Conservation (phyloP, 2,329 filamentous ascomycete species). For the Exophiala mesophila region DNA sequence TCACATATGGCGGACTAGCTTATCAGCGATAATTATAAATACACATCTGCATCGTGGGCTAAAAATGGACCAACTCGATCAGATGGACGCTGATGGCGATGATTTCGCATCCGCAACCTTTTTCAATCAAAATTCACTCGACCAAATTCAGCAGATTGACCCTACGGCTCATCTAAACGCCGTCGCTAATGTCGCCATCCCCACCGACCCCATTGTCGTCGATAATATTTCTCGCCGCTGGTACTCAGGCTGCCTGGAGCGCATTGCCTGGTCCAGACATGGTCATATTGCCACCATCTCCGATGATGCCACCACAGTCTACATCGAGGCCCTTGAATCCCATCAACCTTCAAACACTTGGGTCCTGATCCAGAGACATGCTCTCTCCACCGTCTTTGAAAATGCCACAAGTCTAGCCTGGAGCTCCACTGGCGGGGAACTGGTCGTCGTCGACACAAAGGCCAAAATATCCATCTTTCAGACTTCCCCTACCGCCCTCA, state of each 20-base stretch:
- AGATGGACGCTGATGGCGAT: conserved; percentile 14
- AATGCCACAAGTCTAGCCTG: conserved; percentile 68
- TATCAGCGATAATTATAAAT: no score
- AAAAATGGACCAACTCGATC: conserved; percentile 9
- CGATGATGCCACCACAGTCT: conserved; percentile 20
- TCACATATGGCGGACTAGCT: no score
- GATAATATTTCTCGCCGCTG: conserved; percentile 17
- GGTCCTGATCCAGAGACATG: conserved; percentile 12
- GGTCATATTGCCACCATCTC: conserved; percentile 24
- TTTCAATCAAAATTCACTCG: conserved; percentile 21
- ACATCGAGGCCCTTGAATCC: conserved; percentile 19
- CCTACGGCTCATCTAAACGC: conserved; percentile 11
- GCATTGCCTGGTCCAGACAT: conserved; percentile 23
- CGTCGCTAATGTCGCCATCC: conserved; percentile 14
- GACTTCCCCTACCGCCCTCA: conserved; percentile 62
- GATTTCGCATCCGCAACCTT: conserved; percentile 24
- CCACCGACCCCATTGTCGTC: conserved; percentile 15
- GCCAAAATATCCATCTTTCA: conserved; percentile 73
- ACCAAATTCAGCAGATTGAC: conserved; percentile 22
- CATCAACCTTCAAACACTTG: conserved; percentile 16
- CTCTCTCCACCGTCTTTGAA: conserved; percentile 19
- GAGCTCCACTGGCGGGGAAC: conserved; percentile 70
- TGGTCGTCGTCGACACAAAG: conserved; percentile 75
- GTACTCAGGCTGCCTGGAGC: conserved; percentile 20
- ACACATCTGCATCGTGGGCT: background rate